A percentile compares a stretch with the other conserved stretches of the same genome.
phyloP scores from a whole-genome alignment of 78 protist genomes.

The Dictyostelium citrinum region DNA sequence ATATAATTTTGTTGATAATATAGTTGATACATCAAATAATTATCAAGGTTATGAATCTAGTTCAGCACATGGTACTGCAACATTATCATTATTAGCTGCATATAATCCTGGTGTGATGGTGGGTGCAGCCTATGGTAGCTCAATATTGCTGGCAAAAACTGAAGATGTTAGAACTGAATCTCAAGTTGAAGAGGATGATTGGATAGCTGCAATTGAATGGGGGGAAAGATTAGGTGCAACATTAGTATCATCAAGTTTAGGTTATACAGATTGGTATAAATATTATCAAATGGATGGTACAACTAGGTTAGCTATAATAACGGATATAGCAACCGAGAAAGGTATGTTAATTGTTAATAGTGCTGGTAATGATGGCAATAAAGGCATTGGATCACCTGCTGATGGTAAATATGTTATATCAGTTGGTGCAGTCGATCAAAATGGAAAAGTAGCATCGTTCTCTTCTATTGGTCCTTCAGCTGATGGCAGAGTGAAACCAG shows the following conservation, averaged over 20 bases:
- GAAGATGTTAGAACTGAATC: conserved; percentile 39
- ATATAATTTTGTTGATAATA: conserved; percentile 23
- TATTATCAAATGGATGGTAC: conserved; percentile 56
- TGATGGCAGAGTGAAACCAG: conserved; percentile 75
- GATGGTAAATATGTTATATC: conserved; percentile 8
- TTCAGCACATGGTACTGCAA: conserved; percentile 36
- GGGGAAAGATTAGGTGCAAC: conserved; percentile 47
- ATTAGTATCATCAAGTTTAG: conserved; percentile 33
- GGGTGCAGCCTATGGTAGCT: conserved; percentile 44
- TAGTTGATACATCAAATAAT: not conserved
- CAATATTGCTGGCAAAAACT: conserved; percentile 39
- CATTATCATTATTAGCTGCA: conserved; percentile 56
- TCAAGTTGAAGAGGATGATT: conserved; percentile 65
- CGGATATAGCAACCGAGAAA: conserved; percentile 33
- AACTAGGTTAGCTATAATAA: conserved; percentile 4
- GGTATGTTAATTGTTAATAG: conserved; percentile 44
- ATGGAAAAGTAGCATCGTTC: conserved; percentile 16
- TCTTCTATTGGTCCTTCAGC: conserved; percentile 65
- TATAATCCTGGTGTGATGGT: conserved; percentile 59
- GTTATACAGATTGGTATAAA: conserved; percentile 43
- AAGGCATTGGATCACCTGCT: conserved; percentile 39
- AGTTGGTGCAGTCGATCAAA: conserved; percentile 34
- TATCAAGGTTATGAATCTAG: not conserved
- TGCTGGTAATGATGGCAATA: conserved; percentile 48
- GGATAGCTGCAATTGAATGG: conserved; percentile 71